Conservation (phyloP, 148 eudicot species). For the Gaultheria prostrata region DNA sequence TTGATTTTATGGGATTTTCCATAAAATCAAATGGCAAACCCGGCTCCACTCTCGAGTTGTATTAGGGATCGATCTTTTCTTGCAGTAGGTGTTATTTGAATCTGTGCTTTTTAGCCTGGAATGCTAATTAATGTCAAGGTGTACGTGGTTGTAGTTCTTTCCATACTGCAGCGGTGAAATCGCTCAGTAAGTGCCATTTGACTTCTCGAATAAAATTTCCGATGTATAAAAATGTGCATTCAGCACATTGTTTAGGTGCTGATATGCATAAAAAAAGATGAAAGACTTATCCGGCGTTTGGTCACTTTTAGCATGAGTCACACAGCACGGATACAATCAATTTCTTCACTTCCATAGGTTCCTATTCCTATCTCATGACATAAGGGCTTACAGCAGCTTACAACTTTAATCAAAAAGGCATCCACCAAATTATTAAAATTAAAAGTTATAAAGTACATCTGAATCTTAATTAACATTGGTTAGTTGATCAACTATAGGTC, state of each 20-base stretch:
- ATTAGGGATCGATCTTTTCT: no score
- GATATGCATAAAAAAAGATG: not conserved
- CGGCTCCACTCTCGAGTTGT: no score
- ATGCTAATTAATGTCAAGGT: no score
- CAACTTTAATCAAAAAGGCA: not conserved
- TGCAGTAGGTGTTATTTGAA: no score
- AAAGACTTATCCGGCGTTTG: not conserved
- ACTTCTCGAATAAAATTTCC: no score
- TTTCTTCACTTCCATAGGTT: not conserved
- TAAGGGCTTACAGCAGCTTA: not conserved
- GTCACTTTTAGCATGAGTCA: not conserved
- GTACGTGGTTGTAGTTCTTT: no score
- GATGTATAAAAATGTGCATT: no score
- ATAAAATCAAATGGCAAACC: no score
- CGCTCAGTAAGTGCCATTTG: no score
- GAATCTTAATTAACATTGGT: not conserved
- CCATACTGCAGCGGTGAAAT: no score
- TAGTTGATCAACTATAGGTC: not conserved
- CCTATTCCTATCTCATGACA: not conserved
- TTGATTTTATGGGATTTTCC: no score
- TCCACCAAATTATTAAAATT: not conserved
- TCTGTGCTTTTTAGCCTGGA: no score
- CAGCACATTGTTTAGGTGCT: not conserved
- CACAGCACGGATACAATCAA: not conserved
- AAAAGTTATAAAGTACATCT: not conserved